A percentile compares a stretch with the other conserved stretches of the same genome.
These are phyloP conservation scores for Arthrobotrys musiformis DNA, from an alignment of 2,329 filamentous ascomycete genomes.

Conservation along the genomic window DNA sequence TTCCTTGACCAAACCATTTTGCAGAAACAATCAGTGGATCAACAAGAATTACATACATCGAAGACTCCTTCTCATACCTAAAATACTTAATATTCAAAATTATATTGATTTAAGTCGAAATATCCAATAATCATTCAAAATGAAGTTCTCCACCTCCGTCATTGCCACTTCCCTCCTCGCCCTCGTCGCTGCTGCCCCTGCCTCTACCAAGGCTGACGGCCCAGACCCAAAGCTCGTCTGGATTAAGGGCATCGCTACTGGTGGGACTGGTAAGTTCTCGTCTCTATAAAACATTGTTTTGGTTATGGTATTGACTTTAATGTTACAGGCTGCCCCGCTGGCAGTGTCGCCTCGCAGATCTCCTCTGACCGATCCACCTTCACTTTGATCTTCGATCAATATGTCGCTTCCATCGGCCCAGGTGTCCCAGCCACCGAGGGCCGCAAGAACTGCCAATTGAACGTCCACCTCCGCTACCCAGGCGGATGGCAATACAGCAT, in stretches of 20 bases:
- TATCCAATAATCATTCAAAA: slow-evolving; percentile 32
- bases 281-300: not conserved
- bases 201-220: slow-evolving; percentile 52
- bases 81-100: not conserved
- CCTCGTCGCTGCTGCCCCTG: slow-evolving; percentile 55
- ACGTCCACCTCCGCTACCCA: slow-evolving; percentile 67
- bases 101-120: slow-evolving; percentile 9
- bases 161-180: slow-evolving; percentile 58
- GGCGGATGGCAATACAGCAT: slow-evolving; percentile 68
- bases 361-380: slow-evolving; percentile 63
- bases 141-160: slow-evolving; percentile 56
- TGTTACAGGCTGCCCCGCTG: slow-evolving; percentile 65
- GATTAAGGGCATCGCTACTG: slow-evolving; percentile 65
- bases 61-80: not conserved
- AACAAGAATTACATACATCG: slow-evolving; percentile 5
- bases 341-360: slow-evolving; percentile 64
- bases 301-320: not conserved
- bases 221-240: slow-evolving; percentile 62
- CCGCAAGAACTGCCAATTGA: slow-evolving; percentile 69
- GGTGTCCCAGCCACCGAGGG: slow-evolving; percentile 63
- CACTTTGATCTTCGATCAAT: slow-evolving; percentile 68
- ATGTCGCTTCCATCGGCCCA: slow-evolving; percentile 67
- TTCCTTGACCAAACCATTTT: slow-evolving; percentile 31
- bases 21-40: slow-evolving; percentile 42
- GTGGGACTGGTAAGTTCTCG: slow-evolving; percentile 60